phyloP scores from a whole-genome alignment of 2,329 filamentous ascomycete genomes.

The Fusarium brachygibbosum region DNA sequence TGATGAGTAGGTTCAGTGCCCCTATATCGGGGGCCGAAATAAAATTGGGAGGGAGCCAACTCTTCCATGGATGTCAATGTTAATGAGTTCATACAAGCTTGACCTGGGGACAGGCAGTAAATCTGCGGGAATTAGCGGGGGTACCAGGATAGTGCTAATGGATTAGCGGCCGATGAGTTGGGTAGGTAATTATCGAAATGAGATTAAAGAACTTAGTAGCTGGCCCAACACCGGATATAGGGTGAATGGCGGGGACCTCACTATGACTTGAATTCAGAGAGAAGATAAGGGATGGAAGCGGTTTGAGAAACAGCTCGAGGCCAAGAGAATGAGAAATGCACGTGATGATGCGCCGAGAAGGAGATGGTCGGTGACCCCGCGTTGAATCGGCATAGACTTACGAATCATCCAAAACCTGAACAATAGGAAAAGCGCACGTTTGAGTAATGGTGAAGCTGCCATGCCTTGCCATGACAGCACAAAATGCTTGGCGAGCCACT shows the following conservation, averaged over 20 bases:
- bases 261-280: neutral
- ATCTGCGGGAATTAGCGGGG: constrained; percentile 18
- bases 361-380: constrained; percentile 10
- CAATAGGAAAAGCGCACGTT: constrained; percentile 32
- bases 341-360: constrained; percentile 21
- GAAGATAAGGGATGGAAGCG: neutral
- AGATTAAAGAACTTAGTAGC: constrained; percentile 12
- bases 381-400: constrained; percentile 4
- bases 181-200: neutral
- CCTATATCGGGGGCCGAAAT: constrained; percentile 24
- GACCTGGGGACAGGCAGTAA: constrained; percentile 1
- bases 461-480: neutral
- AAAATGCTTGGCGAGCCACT: constrained; percentile 38
- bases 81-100: constrained; percentile 12
- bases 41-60: constrained; percentile 43
- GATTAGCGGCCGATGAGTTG: constrained; percentile 15
- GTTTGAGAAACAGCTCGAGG: neutral
- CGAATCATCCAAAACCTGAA: constrained; percentile 39
- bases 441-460: constrained; percentile 1
- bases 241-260: neutral
- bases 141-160: neutral
- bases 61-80: constrained; percentile 5
- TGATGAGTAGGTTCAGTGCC: neutral
- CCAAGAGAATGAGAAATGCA: constrained; percentile 15
- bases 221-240: constrained; percentile 5